A percentile compares a stretch with the other conserved stretches of the same genome.
Evolutionary conservation across 345 rosid species (phyloP).

Genomic region (Linum lewisii): DNA sequence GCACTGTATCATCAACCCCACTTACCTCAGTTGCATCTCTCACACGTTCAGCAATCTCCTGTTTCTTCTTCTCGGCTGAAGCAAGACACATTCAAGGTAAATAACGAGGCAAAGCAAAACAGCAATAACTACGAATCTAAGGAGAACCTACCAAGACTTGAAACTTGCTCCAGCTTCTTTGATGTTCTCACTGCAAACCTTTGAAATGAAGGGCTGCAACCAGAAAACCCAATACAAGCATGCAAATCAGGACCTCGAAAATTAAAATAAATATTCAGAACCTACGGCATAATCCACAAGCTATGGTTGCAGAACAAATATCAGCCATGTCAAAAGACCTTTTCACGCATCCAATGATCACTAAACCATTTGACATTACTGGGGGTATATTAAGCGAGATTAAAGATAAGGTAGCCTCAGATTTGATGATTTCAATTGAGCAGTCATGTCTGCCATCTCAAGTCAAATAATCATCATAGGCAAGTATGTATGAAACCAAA

Average conservation of each 20-base stretch:
- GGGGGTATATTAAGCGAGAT: no score
- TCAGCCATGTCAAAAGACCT: no score
- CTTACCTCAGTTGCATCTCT: conserved; percentile 21
- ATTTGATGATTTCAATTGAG: neutral
- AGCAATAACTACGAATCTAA: neutral
- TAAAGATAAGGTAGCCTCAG: neutral
- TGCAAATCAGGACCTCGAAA: neutral
- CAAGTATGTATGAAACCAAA: neutral
- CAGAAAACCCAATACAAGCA: neutral
- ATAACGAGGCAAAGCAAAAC: neutral
- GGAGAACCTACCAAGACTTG: conserved; percentile 33
- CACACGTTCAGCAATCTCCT: conserved; percentile 48
- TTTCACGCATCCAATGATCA: no score
- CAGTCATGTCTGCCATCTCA: neutral
- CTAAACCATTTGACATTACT: no score
- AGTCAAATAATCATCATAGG: neutral
- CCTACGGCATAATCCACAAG: no score
- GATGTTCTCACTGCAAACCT: conserved; percentile 89
- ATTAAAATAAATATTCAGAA: neutral
- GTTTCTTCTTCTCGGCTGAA: conserved; percentile 47
- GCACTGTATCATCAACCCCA: neutral
- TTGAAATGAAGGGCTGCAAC: conserved; percentile 63
- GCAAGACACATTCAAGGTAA: neutral
- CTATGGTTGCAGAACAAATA: neutral
- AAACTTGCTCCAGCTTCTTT: conserved; percentile 51